Evolutionary conservation across 306 rosid species (phyloP).

Genomic region (Glycine latifolia): DNA sequence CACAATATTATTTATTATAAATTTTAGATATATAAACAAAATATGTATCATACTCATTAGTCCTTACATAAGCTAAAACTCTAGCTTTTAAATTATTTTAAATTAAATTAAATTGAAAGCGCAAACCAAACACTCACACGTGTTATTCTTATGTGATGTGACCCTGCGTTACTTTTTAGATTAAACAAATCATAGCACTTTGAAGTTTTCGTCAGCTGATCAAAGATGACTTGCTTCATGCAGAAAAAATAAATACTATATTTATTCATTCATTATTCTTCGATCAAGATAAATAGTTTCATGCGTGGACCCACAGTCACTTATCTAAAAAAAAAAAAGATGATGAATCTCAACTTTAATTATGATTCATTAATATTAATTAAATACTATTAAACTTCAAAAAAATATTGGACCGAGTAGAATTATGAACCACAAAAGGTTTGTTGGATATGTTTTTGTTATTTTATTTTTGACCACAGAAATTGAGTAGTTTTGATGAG

Average conservation of each 20-base stretch:
- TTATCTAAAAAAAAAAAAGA: background rate
- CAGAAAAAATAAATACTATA: no score
- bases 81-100: no score
- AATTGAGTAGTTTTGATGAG: background rate
- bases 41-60: no score
- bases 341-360: background rate
- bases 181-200: background rate
- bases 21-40: no score
- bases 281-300: background rate
- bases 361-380: background rate
- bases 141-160: slow-evolving; percentile 1
- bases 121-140: background rate
- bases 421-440: background rate
- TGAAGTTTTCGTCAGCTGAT: background rate
- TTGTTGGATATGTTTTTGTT: background rate
- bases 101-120: background rate
- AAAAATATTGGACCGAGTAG: background rate
- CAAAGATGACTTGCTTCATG: background rate
- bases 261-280: background rate
- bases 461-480: slow-evolving; percentile 10
- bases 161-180: background rate
- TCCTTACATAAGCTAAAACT: no score
- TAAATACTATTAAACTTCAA: background rate
- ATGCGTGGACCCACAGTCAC: background rate
- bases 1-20: no score